Base-by-base conservation (phyloP, 139 green algal species). In the Chlorokybus atmophyticus region DNA sequence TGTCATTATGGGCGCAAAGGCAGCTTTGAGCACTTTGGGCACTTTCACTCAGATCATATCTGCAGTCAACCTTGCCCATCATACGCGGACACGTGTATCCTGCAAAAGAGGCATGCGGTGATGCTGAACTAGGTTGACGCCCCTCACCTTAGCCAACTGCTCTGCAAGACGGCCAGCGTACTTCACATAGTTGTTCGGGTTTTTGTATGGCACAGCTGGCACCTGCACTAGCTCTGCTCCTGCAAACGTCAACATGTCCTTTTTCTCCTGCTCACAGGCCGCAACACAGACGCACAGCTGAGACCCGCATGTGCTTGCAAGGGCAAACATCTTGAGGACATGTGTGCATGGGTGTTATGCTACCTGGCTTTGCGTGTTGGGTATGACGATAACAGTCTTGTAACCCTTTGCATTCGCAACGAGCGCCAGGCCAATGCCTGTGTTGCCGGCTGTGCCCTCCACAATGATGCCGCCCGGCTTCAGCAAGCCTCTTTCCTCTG, bases 391-490 rank as follows among this genome's bases (percentile, higher is more conserved):
- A 62, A 83, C 76, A 57, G 75, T 85, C 23, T 60, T 59, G 59
- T 67, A 67, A 5, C 59, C 59, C 25, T 51, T 51, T 3, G 41
- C 63, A 29, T 10, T 28, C 58, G 67, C n/a, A 29, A 86, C 75
- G 71, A 95, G 79, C 1, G 90, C 83, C 35, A 97, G 68, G 62
- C 74, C 83, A 19, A 97, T 73, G 4, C 88, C 88, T 5, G 88
- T 94, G 70, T 71, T 78, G 39, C 86, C 86, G 3, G 78, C 82
- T 0, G 83, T 94, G 19, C 87, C 90, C 53, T 98, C 90, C 21
- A 79, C 87, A 0, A 92, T 56, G 0, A 87, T 84, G 0, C 86
- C 86, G 1, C 71, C 70, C 27, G 35, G 7, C 38, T 26, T 24
- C 24, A 73, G 44, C 40, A 42, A 19, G 27, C 64, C 57, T 0